Conservation (phyloP, 2,329 filamentous ascomycete genomes). For the Cladophialophora chaetospira region DNA sequence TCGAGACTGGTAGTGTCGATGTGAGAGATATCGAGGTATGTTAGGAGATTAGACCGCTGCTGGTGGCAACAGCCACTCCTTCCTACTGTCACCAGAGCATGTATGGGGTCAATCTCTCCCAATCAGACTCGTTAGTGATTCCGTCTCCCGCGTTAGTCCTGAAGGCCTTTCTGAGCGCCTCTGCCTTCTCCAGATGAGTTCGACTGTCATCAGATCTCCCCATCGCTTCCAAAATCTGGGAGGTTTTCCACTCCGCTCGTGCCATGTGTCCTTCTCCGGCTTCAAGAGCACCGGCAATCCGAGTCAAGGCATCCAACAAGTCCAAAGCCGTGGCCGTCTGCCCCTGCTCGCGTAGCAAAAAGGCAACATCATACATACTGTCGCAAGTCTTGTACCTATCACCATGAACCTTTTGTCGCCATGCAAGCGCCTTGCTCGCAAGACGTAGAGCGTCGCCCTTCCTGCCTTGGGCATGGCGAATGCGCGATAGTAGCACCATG, state of each 20-base stretch:
- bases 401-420: neutral
- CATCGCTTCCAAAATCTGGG: neutral
- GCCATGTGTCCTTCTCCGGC: neutral
- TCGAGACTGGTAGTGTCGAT: neutral
- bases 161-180: neutral
- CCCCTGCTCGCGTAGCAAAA: neutral
- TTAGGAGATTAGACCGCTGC: no score
- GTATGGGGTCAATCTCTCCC: neutral
- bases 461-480: neutral
- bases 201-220: neutral
- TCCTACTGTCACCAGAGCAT: slow-evolving; percentile 2
- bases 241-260: neutral
- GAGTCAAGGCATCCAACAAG: neutral
- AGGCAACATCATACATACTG: neutral
- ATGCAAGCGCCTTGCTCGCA: neutral
- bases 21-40: neutral
- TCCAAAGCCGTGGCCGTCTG: neutral
- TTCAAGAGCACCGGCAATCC: neutral
- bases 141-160: neutral
- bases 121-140: neutral
- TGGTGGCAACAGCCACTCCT: no score
- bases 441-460: neutral
- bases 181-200: neutral
- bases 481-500: neutral
- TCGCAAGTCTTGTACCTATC: neutral